Base-by-base conservation (phyloP, 768 basidiomycete species). In the Coprinellus micaceus region DNA sequence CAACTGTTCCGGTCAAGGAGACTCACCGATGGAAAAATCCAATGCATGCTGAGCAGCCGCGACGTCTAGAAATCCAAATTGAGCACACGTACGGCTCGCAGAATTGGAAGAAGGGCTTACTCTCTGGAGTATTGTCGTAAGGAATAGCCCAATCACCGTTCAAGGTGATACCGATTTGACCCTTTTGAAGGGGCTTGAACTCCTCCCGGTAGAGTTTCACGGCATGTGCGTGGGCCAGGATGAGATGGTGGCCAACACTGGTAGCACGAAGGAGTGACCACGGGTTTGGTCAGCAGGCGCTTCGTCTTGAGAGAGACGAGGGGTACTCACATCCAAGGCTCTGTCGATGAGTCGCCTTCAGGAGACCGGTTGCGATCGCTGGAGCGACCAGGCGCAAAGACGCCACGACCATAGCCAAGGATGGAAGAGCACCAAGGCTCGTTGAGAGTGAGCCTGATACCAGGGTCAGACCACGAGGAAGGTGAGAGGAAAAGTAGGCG, bases 121-220 rank as follows among this genome's bases (percentile, higher is more conserved):
- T 89, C 63, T 84, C 82, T 10, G 80, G 82, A 39, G 68, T 76
- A 59, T 87, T 79, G 60, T 89, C 85, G 58, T 83, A 90, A 7
- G 89, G 88, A 66, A 86, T 82, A 29, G 81, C 75, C 85, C 85
- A 89, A 66, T 88, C 85, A 11, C 87, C 85, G 61, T 89, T 89
- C 44, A 90, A 74, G 0, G 89, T 90, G 64, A 91, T 89, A n/a
- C 88, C 88, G 61, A 91, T 87, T 60, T 77, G 71, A 22, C 88
- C 90, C 10, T 78, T 74, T 66, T 89, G 87, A 1, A 58, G 67
- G 3, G 76, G 60, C 69, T 88, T 84, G 77, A 82, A 91, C 50
- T 84, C 69, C 26, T 83, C 78, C 26, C 85, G 82, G 65, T 89
- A 91, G 13, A 83, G 61, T 64, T 88, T 82, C 45, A 82, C 81